phyloP scores from a whole-genome alignment of 495 filamentous ascomycete genomes.

The Mytilinidion resinicola region DNA sequence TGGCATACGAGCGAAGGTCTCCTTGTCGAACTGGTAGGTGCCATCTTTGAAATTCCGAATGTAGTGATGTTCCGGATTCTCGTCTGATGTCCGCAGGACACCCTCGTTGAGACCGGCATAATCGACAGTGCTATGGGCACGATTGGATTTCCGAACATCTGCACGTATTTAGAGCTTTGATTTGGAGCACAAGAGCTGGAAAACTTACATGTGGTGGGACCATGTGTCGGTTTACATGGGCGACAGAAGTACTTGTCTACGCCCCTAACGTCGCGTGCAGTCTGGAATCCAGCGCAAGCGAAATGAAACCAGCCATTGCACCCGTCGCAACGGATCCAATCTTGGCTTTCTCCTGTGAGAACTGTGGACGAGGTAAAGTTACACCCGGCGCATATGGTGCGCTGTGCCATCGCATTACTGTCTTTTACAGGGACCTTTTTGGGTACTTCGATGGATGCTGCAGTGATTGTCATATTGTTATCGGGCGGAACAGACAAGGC shows the following conservation, averaged over 20 bases:
- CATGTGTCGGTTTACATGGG: constrained; percentile 52
- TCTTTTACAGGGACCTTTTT: neutral
- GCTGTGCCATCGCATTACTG: neutral
- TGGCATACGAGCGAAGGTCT: constrained; percentile 60
- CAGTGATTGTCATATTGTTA: constrained; percentile 3
- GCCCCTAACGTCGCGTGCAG: constrained; percentile 58
- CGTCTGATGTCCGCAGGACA: constrained; percentile 61
- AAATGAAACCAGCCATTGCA: constrained; percentile 73
- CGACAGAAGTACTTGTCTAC: constrained; percentile 69
- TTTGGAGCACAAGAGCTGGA: neutral
- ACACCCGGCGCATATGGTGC: constrained; percentile 38
- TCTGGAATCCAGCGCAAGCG: constrained; percentile 66
- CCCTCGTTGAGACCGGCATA: constrained; percentile 71
- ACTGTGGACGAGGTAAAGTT: constrained; percentile 28
- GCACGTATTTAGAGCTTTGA: constrained; percentile 6
- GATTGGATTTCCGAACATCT: constrained; percentile 44
- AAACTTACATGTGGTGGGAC: constrained; percentile 62
- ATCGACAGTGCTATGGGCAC: constrained; percentile 66
- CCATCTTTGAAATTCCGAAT: constrained; percentile 65
- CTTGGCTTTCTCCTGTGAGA: constrained; percentile 31
- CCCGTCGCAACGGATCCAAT: constrained; percentile 69
- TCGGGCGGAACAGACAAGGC: constrained; percentile 29
- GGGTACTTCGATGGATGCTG: neutral
- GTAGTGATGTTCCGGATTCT: constrained; percentile 67
- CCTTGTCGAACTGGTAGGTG: constrained; percentile 54